Base-by-base conservation (phyloP, 1,284 basidiomycete species). In the Ceratobasidium sp. region DNA sequence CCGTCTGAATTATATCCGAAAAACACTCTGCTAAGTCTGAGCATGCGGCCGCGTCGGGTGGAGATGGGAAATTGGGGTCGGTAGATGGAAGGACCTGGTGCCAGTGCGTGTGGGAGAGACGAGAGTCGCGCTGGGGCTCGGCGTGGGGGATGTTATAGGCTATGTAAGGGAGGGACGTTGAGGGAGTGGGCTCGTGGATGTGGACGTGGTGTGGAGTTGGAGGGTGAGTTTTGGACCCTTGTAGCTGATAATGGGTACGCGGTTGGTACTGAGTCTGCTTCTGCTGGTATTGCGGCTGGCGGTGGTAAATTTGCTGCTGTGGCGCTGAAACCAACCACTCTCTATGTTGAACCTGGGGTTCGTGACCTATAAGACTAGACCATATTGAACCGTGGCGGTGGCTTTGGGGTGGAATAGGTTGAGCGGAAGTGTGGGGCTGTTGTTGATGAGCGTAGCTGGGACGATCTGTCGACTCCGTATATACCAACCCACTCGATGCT, bases 111-210 rank as follows among this genome's bases (percentile, higher is more conserved):
- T 57, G 54, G 18, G 21, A 14, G 13, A 57, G 11, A 21, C 35
- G 54, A 11, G 35, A 57, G 30, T 57, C 54, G 54, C 35, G 54
- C 28, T 57, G 18, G 5, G 54, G 54, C 26, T 57, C 54, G 28
- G 54, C 54, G 21, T 57, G 54, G 16, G 54, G 35, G 18, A 32
- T 5, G 5, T 6, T 30, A 30, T 57, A 57, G 13, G 54, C 54
- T 14, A 57, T 30, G 26, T 57, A 30, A 11, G 54, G 54, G 23
- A 57, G n/a, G n/a, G 64, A 28, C 26, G 50, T 5, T 55, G 30
- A 13, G 49, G 23, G 5, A 32, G 64, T n/a, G n/a, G n/a, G n/a
- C n/a, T n/a, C n/a, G n/a, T n/a, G n/a, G n/a, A 18, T 30, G 54
- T 6, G 16, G 26, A 57, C 9, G 35, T 28, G 11, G 21, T 11